Percentiles rank a stretch among this genome's conserved stretches.
phyloP scores from a whole-genome alignment of 2,329 filamentous ascomycete genomes.

The Pseudocercospora macadamiae region DNA sequence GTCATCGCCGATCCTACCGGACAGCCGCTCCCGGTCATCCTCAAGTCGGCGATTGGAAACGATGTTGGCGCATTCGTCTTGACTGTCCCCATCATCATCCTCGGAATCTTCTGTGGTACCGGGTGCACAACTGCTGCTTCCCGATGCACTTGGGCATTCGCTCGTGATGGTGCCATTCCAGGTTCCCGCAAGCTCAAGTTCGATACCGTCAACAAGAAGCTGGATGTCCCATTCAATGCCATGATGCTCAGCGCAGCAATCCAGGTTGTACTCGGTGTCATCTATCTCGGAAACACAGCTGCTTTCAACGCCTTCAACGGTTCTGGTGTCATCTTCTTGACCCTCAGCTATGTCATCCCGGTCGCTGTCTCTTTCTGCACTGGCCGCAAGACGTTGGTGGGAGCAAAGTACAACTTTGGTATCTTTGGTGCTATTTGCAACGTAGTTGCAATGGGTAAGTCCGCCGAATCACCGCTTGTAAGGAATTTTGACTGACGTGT shows the following conservation, averaged over 20 bases:
- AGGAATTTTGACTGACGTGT: constrained; percentile 1
- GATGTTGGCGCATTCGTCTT: constrained; percentile 61
- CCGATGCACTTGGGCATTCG: constrained; percentile 70
- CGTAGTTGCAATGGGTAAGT: constrained; percentile 64
- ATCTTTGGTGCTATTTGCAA: constrained; percentile 65
- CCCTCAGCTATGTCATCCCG: constrained; percentile 68
- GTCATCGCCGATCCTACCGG: constrained; percentile 56
- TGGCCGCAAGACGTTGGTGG: constrained; percentile 62
- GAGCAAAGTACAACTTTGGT: constrained; percentile 64
- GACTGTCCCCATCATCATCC: constrained; percentile 65
- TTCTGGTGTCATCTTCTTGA: constrained; percentile 64
- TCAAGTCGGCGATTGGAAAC: constrained; percentile 64
- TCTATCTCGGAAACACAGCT: constrained; percentile 70
- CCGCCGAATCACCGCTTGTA: background rate
- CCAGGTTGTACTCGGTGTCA: constrained; percentile 64
- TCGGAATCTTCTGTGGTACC: constrained; percentile 68
- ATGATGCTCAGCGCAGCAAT: constrained; percentile 73
- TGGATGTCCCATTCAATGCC: constrained; percentile 69
- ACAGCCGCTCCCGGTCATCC: constrained; percentile 67
- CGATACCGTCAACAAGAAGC: constrained; percentile 62
- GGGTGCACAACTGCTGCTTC: constrained; percentile 71
- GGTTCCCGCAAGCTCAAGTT: constrained; percentile 57
- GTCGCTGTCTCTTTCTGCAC: constrained; percentile 66
- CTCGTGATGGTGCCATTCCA: constrained; percentile 70
- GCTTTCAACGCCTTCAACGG: constrained; percentile 70